Base-by-base conservation (phyloP, 192 early-diverging fungal species). In the Coemansia sp. region DNA sequence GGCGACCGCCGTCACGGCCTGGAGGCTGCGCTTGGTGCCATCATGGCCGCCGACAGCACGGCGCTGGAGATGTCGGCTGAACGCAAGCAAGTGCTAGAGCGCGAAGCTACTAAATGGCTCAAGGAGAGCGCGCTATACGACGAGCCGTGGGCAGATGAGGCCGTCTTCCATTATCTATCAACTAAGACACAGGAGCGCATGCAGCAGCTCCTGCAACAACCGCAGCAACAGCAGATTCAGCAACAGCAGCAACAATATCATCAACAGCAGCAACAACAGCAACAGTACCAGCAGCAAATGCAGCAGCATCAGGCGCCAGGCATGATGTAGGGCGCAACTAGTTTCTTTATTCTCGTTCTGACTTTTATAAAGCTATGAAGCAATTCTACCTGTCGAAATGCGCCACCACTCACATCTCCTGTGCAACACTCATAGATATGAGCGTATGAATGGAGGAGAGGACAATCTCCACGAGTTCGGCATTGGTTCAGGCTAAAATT, bases 101-200 rank as follows among this genome's bases (percentile, higher is more conserved):
- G 53, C 12, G 79, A 81, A 45, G 67, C 79, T 19, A 46, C 79
- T 3, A 76, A 73, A 64, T 81, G 79, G 79, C 79, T 81, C 58
- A 81, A 81, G 62, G 79, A 81, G 27, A 81, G 79, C 68, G 71
- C 74, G 32, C 44, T 83, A 62, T 83, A 83, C 53, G 69, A 77
- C 45, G 80, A 83, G 69, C 72, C 80, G 58, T 91, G 90, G 89
- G 92, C 94, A 19, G 87, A 93, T 55, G 95, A 97, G 75, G 95
- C 94, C 2, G 86, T 96, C 0, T 94, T 95, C 80, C 92, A 96
- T 67, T 97, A 96, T 76, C 79, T 97, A 38, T 87, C 87, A 2
- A 88, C 90, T 39, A 90, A 90, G 86, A 77, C 75, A 1, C 75
- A 77, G 48, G 80, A 83, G 63, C 71, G 75, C 31, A 77, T 77